Percentiles rank a stretch among this genome's conserved stretches.
Conservation (phyloP, 306 rosid genomes). For the Malus fusca region DNA sequence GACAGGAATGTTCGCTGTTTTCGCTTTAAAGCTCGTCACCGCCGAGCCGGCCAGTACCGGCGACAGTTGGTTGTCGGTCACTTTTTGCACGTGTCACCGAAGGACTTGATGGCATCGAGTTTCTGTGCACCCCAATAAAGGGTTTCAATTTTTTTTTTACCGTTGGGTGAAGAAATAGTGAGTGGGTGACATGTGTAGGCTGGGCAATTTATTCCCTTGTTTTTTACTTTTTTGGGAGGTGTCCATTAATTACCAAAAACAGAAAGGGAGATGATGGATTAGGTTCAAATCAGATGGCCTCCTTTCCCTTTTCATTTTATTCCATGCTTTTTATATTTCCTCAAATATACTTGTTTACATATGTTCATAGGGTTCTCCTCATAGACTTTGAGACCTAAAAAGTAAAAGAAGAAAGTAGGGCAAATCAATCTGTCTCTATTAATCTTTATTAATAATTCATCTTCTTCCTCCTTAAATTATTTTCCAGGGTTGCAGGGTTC, state of each 20-base stretch:
- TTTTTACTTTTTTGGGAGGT: constrained; percentile 45
- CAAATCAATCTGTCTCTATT: constrained; percentile 11
- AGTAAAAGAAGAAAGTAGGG: neutral
- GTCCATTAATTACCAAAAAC: constrained; percentile 39
- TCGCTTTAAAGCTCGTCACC: neutral
- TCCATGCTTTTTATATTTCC: neutral
- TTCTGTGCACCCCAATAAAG: constrained; percentile 7
- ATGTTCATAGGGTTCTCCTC: constrained; percentile 12
- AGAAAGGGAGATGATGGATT: constrained; percentile 47
- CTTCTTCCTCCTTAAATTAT: neutral
- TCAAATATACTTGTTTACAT: neutral
- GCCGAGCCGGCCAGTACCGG: constrained; percentile 38
- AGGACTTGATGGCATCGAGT: constrained; percentile 1
- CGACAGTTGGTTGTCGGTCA: constrained; percentile 43
- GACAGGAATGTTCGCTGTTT: constrained; percentile 52
- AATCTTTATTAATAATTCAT: neutral
- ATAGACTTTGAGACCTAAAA: neutral
- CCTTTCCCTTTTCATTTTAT: constrained; percentile 10
- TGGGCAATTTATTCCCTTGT: constrained; percentile 30
- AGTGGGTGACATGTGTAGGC: constrained; percentile 29
- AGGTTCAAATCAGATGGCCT: constrained; percentile 28
- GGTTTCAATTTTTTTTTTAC: neutral
- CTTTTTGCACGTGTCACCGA: constrained; percentile 19
- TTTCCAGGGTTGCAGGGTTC: constrained; percentile 27
- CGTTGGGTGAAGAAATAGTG: neutral